Evolutionary conservation across 306 rosid species (phyloP).

Genomic region (Hippophae gyantsensis): DNA sequence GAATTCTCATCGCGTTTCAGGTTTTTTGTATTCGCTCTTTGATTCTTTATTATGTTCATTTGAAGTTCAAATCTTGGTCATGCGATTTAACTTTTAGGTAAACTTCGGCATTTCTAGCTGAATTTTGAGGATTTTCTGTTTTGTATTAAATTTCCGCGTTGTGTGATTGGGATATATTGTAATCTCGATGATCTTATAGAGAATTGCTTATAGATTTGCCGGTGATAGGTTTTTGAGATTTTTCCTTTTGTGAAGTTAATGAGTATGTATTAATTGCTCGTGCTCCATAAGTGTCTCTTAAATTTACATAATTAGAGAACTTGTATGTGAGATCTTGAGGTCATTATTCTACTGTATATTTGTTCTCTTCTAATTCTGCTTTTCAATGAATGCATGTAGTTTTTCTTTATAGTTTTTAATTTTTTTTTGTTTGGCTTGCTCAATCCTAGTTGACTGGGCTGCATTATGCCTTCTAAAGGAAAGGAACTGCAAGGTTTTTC

Average conservation of each 20-base stretch:
- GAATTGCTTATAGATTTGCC: background rate
- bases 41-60: background rate
- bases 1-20: conserved; percentile 4
- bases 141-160: background rate
- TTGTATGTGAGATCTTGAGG: conserved; percentile 25
- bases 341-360: background rate
- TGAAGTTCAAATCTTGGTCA: background rate
- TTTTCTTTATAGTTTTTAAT: too few relatives aligned
- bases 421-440: conserved; percentile 14
- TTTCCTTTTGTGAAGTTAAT: background rate
- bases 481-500: conserved; percentile 38
- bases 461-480: conserved; percentile 36
- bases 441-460: conserved; percentile 5
- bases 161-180: background rate
- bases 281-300: background rate
- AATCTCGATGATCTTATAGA: conserved; percentile 18
- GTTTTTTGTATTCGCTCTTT: background rate
- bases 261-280: too few relatives aligned
- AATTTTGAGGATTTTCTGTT: conserved; percentile 2
- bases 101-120: conserved; percentile 1
- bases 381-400: too few relatives aligned
- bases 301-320: conserved; percentile 6
- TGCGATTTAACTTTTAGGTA: background rate
- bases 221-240: background rate
- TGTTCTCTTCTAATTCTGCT: background rate